Evolutionary conservation across 2,329 filamentous ascomycete species (phyloP), one percentile per base, ranked within the genome.

Genomic region (Phyllosticta citriasiana): DNA sequence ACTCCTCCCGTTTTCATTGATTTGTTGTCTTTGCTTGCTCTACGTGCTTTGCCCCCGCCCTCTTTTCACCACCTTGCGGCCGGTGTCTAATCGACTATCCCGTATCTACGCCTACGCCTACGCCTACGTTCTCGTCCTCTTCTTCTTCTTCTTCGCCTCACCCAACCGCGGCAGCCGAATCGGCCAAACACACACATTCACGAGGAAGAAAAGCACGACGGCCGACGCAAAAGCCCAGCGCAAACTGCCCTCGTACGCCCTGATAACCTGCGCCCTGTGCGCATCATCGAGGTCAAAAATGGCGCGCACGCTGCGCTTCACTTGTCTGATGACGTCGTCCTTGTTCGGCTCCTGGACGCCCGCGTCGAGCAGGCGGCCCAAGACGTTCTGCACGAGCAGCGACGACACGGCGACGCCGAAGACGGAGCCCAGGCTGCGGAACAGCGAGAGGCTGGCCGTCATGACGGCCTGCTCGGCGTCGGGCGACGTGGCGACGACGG

Each of bases 401-500:
- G 86, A 88, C 65, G 84, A 88, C 58, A 81, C 76, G 0, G 88
- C 84, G 53, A 92, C 82, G n/a, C 88, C 89, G 68, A 91, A 79
- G 0, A 92, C 88, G 61, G 81, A 82, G 6, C 88, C 89, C 4
- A 92, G 73, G 62, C 83, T 84, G 60, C 88, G 81, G 84, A 87
- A 91, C 19, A 92, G 75, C 19, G 87, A 81, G 63, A 92, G 76
- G 33, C 33, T 40, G 33, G 14, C 84, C 1, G 87, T 88, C 67
- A 78, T 75, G 22, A 78, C 76, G 0, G 77, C 77, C 63, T 78
- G 76, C 10, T 79, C 77, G 30, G 73, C 73, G 63, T 76, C 72
- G 4, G 70, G 70, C 57, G 74, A 77, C 12, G 74, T 72, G 1
- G 76, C 74, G 3, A 79, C 70, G 9, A 76, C 72, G 1, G 73